Percentiles rank a stretch among this genome's conserved stretches.
These are phyloP conservation scores for Diaporthe capsici DNA, from an alignment of 2,329 filamentous ascomycete genomes.

Conservation along the genomic window DNA sequence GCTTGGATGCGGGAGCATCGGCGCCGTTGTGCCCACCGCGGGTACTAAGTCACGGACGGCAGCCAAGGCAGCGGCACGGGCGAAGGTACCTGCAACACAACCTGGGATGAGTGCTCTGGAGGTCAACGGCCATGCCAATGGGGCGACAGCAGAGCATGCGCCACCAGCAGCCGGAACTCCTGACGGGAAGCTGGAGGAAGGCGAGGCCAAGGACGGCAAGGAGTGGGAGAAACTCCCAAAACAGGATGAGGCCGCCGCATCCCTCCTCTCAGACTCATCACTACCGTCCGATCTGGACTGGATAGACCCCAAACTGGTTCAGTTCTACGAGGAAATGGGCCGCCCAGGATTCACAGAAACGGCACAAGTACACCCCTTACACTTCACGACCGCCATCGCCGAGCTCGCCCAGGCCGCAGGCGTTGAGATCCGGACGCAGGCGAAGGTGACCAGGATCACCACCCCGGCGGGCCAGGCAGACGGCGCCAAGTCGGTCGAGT, in stretches of 20 bases:
- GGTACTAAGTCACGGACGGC: constrained; percentile 53
- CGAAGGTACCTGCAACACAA: constrained; percentile 35
- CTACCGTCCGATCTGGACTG: constrained; percentile 88
- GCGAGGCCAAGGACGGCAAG: constrained; percentile 53
- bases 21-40: constrained; percentile 50
- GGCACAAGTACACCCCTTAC: constrained; percentile 92
- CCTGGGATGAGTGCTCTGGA: constrained; percentile 34
- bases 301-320: constrained; percentile 78
- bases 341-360: constrained; percentile 77
- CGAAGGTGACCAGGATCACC: constrained; percentile 77
- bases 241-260: constrained; percentile 64
- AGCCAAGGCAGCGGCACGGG: constrained; percentile 49
- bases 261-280: constrained; percentile 67
- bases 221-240: constrained; percentile 75
- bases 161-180: neutral
- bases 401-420: constrained; percentile 79
- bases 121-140: constrained; percentile 27
- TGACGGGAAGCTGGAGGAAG: constrained; percentile 22
- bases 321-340: constrained; percentile 87
- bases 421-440: constrained; percentile 75
- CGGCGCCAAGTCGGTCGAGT: constrained; percentile 71
- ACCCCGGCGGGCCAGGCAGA: constrained; percentile 51
- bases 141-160: neutral
- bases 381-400: constrained; percentile 90
- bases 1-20: constrained; percentile 78